phyloP scores from a whole-genome alignment of 2,329 filamentous ascomycete species.

The Aspergillus nomiae region DNA sequence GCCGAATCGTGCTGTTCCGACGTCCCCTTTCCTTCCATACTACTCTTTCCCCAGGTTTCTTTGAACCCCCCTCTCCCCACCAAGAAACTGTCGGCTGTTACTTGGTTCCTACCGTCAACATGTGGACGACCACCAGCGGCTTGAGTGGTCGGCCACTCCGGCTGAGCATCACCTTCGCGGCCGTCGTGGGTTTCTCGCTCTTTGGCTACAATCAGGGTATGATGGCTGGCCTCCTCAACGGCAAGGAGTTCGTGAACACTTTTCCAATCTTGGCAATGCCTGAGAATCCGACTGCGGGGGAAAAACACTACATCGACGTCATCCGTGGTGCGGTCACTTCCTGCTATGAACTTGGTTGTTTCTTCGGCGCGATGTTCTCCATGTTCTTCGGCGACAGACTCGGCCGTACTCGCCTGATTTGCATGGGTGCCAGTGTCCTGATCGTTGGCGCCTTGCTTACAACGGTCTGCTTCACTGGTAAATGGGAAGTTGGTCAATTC shows the following conservation, averaged over 20 bases:
- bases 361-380: slow-evolving; percentile 36
- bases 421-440: slow-evolving; percentile 56
- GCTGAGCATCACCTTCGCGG: slow-evolving; percentile 30
- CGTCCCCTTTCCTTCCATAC: neutral
- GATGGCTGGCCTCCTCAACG: slow-evolving; percentile 34
- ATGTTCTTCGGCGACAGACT: slow-evolving; percentile 31
- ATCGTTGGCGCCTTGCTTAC: slow-evolving; percentile 36
- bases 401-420: slow-evolving; percentile 47
- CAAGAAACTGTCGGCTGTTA: neutral
- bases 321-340: slow-evolving; percentile 55
- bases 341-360: slow-evolving; percentile 54
- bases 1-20: neutral
- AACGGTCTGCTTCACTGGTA: slow-evolving; percentile 21
- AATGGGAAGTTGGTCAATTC: slow-evolving; percentile 43
- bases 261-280: slow-evolving; percentile 25
- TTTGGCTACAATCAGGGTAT: slow-evolving; percentile 41
- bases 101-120: slow-evolving; percentile 12
- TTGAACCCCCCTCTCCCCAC: neutral
- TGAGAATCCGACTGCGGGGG: slow-evolving; percentile 34
- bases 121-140: slow-evolving; percentile 35
- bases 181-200: slow-evolving; percentile 55
- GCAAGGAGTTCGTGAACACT: slow-evolving; percentile 26
- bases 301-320: slow-evolving; percentile 34
- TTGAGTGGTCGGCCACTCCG: slow-evolving; percentile 28
- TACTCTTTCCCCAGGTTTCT: neutral